Percentiles rank a stretch among this genome's conserved stretches.
phyloP scores from a whole-genome alignment of 352 stramenopile genomes.

The Pythium aphanidermatum region DNA sequence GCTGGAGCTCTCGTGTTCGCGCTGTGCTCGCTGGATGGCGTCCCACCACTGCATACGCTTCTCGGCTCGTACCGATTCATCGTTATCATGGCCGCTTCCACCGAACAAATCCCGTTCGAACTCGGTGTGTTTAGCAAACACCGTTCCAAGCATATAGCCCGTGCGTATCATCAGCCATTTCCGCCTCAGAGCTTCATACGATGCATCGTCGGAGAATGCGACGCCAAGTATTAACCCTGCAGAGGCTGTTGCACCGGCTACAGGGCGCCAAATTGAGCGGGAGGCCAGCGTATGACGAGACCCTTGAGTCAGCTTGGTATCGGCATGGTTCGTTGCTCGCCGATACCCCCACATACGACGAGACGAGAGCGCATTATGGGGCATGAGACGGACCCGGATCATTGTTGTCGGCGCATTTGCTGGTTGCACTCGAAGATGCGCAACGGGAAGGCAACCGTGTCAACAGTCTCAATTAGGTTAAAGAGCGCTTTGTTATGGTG shows the following conservation, averaged over 20 bases:
- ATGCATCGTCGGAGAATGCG: neutral
- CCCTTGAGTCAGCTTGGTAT: too few relatives aligned
- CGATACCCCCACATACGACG: too few relatives aligned
- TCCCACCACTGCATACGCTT: slow-evolving; percentile 20
- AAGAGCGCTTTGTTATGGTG: too few relatives aligned
- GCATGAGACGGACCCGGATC: neutral
- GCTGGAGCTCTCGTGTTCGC: neutral
- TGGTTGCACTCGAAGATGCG: too few relatives aligned
- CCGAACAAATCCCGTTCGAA: slow-evolving; percentile 10
- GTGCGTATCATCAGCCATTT: slow-evolving; percentile 20
- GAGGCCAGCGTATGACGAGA: too few relatives aligned
- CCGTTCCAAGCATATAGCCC: slow-evolving; percentile 22
- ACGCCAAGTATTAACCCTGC: neutral
- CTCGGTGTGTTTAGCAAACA: slow-evolving; percentile 23
- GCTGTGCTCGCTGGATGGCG: slow-evolving; percentile 10
- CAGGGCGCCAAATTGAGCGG: slow-evolving; percentile 10
- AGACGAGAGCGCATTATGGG: neutral
- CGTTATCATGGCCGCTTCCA: neutral
- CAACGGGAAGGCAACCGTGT: too few relatives aligned
- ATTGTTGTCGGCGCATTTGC: neutral
- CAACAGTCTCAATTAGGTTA: neutral
- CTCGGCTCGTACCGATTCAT: neutral
- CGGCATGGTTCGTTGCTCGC: too few relatives aligned
- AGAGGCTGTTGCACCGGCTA: slow-evolving; percentile 1
- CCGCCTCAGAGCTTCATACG: slow-evolving; percentile 1